These are phyloP conservation scores for Cicer cuneatum DNA, from an alignment of 306 rosid genomes.

Conservation along the genomic window DNA sequence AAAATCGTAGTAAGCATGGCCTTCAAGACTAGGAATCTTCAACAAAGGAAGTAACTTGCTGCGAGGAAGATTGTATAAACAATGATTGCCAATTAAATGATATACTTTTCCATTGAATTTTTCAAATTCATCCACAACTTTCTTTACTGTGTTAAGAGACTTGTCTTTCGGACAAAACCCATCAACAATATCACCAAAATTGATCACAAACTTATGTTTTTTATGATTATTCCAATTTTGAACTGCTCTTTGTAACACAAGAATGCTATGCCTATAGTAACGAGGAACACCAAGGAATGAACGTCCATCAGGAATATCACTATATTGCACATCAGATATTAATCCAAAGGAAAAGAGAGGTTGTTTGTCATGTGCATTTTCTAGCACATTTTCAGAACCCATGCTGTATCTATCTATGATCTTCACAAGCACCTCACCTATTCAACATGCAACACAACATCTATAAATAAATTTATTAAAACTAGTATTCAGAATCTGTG, in stretches of 20 bases:
- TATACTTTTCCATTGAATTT: slow-evolving; percentile 67
- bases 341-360: slow-evolving; percentile 88
- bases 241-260: slow-evolving; percentile 76
- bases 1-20: slow-evolving; percentile 77
- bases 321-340: slow-evolving; percentile 87
- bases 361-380: slow-evolving; percentile 46
- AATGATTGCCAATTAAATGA: slow-evolving; percentile 94
- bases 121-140: slow-evolving; percentile 62
- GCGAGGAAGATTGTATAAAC: slow-evolving; percentile 95
- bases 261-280: slow-evolving; percentile 82
- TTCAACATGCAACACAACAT: slow-evolving; percentile 17
- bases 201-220: slow-evolving; percentile 69
- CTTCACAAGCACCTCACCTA: slow-evolving; percentile 61
- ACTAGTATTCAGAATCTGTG: no score
- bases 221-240: slow-evolving; percentile 68
- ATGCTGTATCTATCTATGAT: slow-evolving; percentile 48
- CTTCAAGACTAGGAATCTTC: slow-evolving; percentile 56
- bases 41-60: slow-evolving; percentile 70
- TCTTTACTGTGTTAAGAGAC: slow-evolving; percentile 64
- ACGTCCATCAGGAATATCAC: slow-evolving; percentile 86
- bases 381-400: slow-evolving; percentile 57
- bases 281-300: slow-evolving; percentile 89
- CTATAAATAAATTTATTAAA: not conserved
- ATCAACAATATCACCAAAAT: slow-evolving; percentile 90
- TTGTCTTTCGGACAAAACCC: slow-evolving; percentile 84